Evolutionary conservation across 73 alveolate species (phyloP).

Genomic region (Tetrahymena elliotti): DNA sequence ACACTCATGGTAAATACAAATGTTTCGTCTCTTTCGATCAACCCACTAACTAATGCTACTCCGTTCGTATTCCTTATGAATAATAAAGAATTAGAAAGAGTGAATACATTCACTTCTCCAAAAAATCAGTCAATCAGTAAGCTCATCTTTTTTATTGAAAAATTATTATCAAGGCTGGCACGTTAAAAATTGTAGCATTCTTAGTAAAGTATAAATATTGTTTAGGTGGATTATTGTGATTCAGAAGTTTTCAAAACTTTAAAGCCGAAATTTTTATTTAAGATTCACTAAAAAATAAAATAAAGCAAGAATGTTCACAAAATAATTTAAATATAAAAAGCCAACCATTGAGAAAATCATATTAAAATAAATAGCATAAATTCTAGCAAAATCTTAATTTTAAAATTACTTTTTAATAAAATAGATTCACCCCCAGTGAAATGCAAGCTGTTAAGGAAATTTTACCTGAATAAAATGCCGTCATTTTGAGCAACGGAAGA

Average conservation of each 20-base stretch:
- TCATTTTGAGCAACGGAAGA: conserved; percentile 61
- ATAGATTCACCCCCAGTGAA: conserved; percentile 17
- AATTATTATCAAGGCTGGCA: neutral
- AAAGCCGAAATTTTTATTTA: neutral
- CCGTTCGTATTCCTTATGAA: conserved; percentile 22
- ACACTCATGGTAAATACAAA: conserved; percentile 30
- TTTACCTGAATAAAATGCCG: conserved; percentile 61
- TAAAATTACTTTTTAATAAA: neutral
- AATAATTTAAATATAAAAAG: no score
- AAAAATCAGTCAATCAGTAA: conserved; percentile 24
- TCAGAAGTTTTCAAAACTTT: no score
- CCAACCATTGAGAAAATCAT: neutral
- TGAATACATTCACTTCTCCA: conserved; percentile 18
- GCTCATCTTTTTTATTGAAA: neutral
- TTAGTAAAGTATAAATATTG: no score
- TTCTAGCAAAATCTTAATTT: no score
- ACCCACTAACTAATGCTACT: conserved; percentile 12
- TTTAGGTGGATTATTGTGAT: neutral
- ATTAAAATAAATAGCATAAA: no score
- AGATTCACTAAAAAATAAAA: no score
- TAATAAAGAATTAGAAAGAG: conserved; percentile 29
- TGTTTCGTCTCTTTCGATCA: conserved; percentile 28
- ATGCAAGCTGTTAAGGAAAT: conserved; percentile 7
- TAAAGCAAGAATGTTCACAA: neutral
- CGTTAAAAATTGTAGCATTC: neutral